phyloP scores from a whole-genome alignment of 1,284 basidiomycete species.

The Austroboletus novae-zelandiae region DNA sequence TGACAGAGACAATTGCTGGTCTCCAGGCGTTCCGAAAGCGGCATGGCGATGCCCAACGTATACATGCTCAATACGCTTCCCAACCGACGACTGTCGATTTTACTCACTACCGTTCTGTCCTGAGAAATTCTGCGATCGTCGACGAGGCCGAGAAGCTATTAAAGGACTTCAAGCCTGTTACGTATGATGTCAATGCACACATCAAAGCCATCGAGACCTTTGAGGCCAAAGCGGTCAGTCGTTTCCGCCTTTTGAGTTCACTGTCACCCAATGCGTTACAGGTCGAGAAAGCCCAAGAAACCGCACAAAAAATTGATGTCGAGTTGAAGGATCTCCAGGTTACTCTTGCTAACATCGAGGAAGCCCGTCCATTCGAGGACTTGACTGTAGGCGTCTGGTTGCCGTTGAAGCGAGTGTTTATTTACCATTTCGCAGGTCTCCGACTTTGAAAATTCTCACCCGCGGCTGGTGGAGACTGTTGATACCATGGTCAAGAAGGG shows the following conservation, averaged over 20 bases:
- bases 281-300: conserved; percentile 91
- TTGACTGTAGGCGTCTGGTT: conserved; percentile 67
- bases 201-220: conserved; percentile 97
- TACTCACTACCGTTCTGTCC: conserved; percentile 83
- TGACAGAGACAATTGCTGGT: conserved; percentile 80
- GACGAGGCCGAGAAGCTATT: conserved; percentile 92
- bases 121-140: conserved; percentile 93
- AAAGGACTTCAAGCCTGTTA: conserved; percentile 90
- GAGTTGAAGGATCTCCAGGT: conserved; percentile 92
- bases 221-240: conserved; percentile 91
- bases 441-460: conserved; percentile 91
- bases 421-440: conserved; percentile 53
- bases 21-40: conserved; percentile 98
- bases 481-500: conserved; percentile 99
- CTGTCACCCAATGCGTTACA: conserved; percentile 33
- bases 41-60: conserved; percentile 83
- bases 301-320: conserved; percentile 86
- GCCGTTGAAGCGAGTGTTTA: conserved; percentile 1
- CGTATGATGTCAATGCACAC: conserved; percentile 92
- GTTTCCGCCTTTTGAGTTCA: conserved; percentile 1
- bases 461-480: conserved; percentile 88
- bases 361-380: conserved; percentile 97
- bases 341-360: conserved; percentile 96
- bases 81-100: conserved; percentile 87
- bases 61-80: conserved; percentile 64